Evolutionary conservation across 179 eudicot species (phyloP), one percentile per base, ranked within the genome.

Genomic region (Patellifolia procumbens): DNA sequence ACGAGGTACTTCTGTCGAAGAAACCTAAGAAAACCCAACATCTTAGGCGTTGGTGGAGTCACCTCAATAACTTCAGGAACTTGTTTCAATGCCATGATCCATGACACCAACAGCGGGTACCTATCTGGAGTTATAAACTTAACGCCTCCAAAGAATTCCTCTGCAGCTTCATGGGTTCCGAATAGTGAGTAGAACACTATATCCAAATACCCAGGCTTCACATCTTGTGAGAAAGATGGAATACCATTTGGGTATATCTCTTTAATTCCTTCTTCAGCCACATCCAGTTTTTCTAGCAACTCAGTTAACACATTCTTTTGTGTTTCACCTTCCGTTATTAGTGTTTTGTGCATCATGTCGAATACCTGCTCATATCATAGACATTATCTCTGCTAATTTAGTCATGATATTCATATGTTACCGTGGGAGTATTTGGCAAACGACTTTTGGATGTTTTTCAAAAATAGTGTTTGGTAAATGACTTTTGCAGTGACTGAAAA

Each of bases 181-280:
- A 75, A 42, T 10, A 79, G 24, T 19, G 80, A 79, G 49, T 76
- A 79, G 68, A 82, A 74, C 2, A 75, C 78, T 3, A 82, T 76
- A 28, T 82, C 85, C 75, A 82, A 75, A 74, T 82, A 79, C 12
- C 80, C 82, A 0, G 82, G 85, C 19, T 71, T 71, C 53, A 48
- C 74, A 29, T 72, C 78, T 35, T 46, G 16, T 15, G 19, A 43
- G 42, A 65, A 75, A 20, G 74, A 39, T 31, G 85, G 82, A 56
- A 35, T 42, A 9, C 82, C 82, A 58, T 46, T 71, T 13, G 76
- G 74, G 48, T 26, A 79, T 75, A 82, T 64, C 58, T 82, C 85
- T 56, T 79, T 78, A 59, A 82, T 5, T 39, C 82, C 85, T 49
- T 75, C 20, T 43, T 82, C 82, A 8, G 72, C 82, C 11, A 82